phyloP scores from a whole-genome alignment of 2,329 filamentous ascomycete species.

The Fusarium subglutinans region DNA sequence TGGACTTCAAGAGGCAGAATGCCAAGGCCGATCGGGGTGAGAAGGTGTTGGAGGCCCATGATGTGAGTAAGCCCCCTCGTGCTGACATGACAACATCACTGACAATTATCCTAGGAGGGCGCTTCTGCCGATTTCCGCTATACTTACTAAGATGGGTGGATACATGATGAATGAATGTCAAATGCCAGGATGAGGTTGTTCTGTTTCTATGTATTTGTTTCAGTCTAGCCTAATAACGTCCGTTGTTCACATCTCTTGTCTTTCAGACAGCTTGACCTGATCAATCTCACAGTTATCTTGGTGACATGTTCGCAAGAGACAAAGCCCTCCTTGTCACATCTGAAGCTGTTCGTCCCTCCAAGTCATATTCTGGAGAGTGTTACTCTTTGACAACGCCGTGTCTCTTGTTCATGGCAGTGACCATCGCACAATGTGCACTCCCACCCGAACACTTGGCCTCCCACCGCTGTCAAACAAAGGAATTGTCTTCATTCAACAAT shows the following conservation, averaged over 20 bases:
- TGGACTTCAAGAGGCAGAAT: conserved; percentile 57
- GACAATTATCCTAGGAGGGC: conserved; percentile 35
- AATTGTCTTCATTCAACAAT: neutral
- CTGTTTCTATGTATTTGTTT: conserved; percentile 11
- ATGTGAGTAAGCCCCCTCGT: conserved; percentile 52
- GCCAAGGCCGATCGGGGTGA: conserved; percentile 62
- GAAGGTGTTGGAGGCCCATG: conserved; percentile 59
- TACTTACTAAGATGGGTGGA: conserved; percentile 42
- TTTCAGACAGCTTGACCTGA: neutral
- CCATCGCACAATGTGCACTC: conserved; percentile 33
- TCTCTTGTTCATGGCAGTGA: conserved; percentile 30
- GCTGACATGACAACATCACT: conserved; percentile 14
- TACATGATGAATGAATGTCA: neutral
- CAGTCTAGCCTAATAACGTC: conserved; percentile 7
- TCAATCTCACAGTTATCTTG: conserved; percentile 6
- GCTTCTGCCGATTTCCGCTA: conserved; percentile 47
- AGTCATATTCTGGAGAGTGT: conserved; percentile 20
- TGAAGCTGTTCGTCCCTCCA: conserved; percentile 15
- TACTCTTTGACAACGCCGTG: conserved; percentile 26
- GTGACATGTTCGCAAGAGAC: conserved; percentile 20
- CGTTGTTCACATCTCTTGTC: conserved; percentile 5
- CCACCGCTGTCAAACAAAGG: conserved; percentile 8
- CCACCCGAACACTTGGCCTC: conserved; percentile 11
- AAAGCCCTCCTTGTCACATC: conserved; percentile 13
- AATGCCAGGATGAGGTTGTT: neutral